Percentiles rank a stretch among this genome's conserved stretches.
These are phyloP conservation scores for Hemisphaericaspora lyxosophila DNA, from an alignment of 1,139 yeast genomes.

Conservation along the genomic window DNA sequence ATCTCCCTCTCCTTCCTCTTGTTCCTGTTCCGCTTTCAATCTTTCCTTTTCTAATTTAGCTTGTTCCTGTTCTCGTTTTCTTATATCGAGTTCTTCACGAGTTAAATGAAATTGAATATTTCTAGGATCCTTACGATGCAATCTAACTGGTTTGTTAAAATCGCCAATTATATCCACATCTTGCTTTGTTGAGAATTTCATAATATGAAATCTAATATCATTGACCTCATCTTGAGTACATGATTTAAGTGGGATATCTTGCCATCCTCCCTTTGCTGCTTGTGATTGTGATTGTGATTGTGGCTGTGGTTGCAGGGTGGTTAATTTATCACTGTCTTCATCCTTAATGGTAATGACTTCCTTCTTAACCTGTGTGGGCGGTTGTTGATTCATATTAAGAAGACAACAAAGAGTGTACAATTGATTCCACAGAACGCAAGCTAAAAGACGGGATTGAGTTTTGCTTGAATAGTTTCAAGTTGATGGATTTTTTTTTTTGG, in stretches of 20 bases:
- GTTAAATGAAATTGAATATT: conserved; percentile 83
- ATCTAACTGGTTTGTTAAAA: conserved; percentile 78
- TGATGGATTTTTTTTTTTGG: background rate
- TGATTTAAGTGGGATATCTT: conserved; percentile 70
- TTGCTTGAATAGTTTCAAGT: too few species aligned
- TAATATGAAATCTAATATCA: conserved; percentile 74
- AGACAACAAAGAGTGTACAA: background rate
- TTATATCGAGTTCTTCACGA: conserved; percentile 58
- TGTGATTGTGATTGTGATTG: conserved; percentile 6
- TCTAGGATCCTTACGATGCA: conserved; percentile 91
- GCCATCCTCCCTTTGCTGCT: conserved; percentile 38
- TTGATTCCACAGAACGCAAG: background rate
- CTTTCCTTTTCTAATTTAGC: conserved; percentile 23
- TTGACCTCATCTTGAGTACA: conserved; percentile 71
- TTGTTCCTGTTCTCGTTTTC: conserved; percentile 49
- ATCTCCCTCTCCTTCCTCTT: conserved; percentile 18
- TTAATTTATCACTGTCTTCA: conserved; percentile 14
- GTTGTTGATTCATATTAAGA: conserved; percentile 24
- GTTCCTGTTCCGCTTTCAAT: conserved; percentile 29
- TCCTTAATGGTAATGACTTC: conserved; percentile 24
- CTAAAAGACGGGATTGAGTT: too few species aligned
- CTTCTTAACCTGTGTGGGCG: conserved; percentile 29
- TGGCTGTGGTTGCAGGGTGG: background rate
- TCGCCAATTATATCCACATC: conserved; percentile 68
- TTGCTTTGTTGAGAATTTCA: conserved; percentile 75